Evolutionary conservation across 805 yeast species (phyloP).

Genomic region (Wickerhamiella cacticola): DNA sequence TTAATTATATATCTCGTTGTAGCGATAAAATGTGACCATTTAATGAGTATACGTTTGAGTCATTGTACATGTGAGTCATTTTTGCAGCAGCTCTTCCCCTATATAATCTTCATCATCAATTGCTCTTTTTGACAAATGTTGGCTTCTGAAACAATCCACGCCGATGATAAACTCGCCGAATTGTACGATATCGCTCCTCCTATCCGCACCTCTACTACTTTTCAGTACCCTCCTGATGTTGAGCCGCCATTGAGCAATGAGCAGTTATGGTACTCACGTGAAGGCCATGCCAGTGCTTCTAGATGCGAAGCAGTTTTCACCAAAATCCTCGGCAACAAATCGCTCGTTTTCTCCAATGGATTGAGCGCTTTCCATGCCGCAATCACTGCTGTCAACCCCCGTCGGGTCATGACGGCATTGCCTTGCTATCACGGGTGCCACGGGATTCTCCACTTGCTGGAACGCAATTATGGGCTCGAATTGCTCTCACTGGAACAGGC

Average conservation of each 20-base stretch:
- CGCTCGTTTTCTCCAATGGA: constrained; percentile 67
- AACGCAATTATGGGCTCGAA: constrained; percentile 43
- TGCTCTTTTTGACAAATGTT: too few species aligned
- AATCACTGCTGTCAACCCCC: constrained; percentile 59
- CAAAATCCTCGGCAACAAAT: constrained; percentile 48
- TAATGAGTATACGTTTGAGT: too few species aligned
- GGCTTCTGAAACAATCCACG: constrained; percentile 42
- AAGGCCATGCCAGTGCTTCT: constrained; percentile 59
- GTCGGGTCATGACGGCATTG: constrained; percentile 57
- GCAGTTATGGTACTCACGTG: constrained; percentile 46
- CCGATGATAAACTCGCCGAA: constrained; percentile 41
- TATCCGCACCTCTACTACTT: constrained; percentile 72
- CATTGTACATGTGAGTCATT: too few species aligned
- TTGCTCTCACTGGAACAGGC: constrained; percentile 23
- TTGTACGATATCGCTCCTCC: constrained; percentile 47
- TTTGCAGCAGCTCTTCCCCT: too few species aligned
- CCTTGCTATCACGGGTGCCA: constrained; percentile 74
- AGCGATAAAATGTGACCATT: not conserved
- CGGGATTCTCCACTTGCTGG: constrained; percentile 51
- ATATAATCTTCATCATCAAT: too few species aligned
- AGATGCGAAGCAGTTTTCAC: constrained; percentile 57
- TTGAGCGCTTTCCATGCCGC: constrained; percentile 70
- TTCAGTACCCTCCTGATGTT: constrained; percentile 51
- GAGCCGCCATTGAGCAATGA: constrained; percentile 26
- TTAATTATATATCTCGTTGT: constrained; percentile 34